Evolutionary conservation across 441 rosid genomes (phyloP).

Genomic region (Biscutella auriculata): DNA sequence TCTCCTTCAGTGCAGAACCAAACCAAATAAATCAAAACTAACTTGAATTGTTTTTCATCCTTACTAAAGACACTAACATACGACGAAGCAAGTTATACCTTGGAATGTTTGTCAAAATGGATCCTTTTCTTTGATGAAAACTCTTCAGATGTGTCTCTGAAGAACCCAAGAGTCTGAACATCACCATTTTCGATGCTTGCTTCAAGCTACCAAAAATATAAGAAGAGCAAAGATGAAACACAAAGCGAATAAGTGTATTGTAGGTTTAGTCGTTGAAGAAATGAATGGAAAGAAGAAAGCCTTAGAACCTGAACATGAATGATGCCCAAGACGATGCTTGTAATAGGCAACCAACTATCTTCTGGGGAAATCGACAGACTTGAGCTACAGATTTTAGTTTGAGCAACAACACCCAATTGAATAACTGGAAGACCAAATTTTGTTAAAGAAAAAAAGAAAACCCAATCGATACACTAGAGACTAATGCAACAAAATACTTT

Average conservation of each 20-base stretch:
- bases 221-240: not conserved
- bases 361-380: slow-evolving; percentile 74
- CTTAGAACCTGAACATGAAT: slow-evolving; percentile 77
- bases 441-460: no score
- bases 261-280: no score
- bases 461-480: no score
- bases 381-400: slow-evolving; percentile 36
- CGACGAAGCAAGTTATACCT: no score
- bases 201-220: slow-evolving; percentile 43
- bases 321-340: slow-evolving; percentile 71
- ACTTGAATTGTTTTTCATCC: not conserved
- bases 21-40: not conserved
- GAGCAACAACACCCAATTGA: not conserved
- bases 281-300: no score
- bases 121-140: slow-evolving; percentile 30
- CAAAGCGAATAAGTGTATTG: slow-evolving; percentile 5
- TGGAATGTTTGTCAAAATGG: slow-evolving; percentile 23
- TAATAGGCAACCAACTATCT: slow-evolving; percentile 87
- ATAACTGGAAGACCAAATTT: not conserved
- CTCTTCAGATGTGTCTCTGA: slow-evolving; percentile 27
- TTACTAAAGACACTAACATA: not conserved
- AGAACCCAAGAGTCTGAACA: slow-evolving; percentile 51
- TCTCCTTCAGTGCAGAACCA: slow-evolving; percentile 18
- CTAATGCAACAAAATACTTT: no score
- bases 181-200: slow-evolving; percentile 80